These are phyloP conservation scores for Gypsophila paniculata DNA, from an alignment of 179 eudicot genomes.

Conservation along the genomic window DNA sequence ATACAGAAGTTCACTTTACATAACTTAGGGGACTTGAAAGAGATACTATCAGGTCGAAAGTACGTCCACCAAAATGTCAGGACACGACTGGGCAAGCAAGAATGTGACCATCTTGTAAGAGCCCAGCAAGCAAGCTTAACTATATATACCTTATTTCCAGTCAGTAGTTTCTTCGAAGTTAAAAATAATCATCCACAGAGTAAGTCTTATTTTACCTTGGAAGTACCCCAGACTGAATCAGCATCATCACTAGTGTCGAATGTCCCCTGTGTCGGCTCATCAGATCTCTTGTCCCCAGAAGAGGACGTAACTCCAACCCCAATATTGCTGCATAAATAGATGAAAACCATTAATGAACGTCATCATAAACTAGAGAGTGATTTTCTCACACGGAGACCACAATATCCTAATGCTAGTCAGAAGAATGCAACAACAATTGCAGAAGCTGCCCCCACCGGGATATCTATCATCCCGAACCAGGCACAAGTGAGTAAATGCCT, in stretches of 20 bases:
- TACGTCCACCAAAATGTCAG: not conserved
- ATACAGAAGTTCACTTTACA: not conserved
- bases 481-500: not conserved
- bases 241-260: conserved; percentile 60
- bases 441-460: not conserved
- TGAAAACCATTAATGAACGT: conserved; percentile 1
- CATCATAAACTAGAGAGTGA: not conserved
- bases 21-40: too few relatives aligned
- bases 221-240: conserved; percentile 52
- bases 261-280: conserved; percentile 61
- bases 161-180: not conserved
- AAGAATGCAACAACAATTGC: not conserved
- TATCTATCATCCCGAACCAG: not conserved
- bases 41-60: not conserved
- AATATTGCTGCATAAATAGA: conserved; percentile 43
- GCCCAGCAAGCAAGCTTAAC: not conserved
- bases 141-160: conserved; percentile 2
- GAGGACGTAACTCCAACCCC: conserved; percentile 45
- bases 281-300: conserved; percentile 55
- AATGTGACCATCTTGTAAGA: not conserved
- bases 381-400: not conserved
- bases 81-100: not conserved
- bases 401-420: not conserved
- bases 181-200: not conserved
- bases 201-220: conserved; percentile 49